A percentile compares a stretch with the other conserved stretches of the same genome.
phyloP scores from a whole-genome alignment of 1,139 yeast species.

The Groenewaldozyma sp. region DNA sequence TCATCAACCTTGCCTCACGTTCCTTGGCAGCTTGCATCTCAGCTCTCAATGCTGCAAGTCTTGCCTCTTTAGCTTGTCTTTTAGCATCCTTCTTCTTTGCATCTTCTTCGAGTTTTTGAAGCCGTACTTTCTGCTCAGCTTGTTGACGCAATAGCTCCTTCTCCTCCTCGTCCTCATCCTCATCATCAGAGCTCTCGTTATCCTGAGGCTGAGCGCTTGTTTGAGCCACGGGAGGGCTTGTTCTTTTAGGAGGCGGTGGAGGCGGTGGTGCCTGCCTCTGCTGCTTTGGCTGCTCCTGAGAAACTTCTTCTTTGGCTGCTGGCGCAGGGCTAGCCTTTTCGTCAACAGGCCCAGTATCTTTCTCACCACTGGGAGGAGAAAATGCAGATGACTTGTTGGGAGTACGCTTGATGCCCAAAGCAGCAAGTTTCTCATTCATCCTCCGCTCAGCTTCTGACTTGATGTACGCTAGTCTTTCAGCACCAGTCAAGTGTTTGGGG shows the following conservation, averaged over 20 bases:
- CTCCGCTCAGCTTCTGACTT: constrained; percentile 87
- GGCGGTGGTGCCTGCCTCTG: constrained; percentile 11
- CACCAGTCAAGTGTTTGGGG: constrained; percentile 8
- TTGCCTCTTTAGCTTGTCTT: constrained; percentile 45
- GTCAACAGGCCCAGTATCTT: constrained; percentile 6
- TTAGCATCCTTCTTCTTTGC: constrained; percentile 16
- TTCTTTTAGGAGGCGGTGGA: constrained; percentile 5
- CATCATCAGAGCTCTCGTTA: constrained; percentile 32
- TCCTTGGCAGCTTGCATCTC: constrained; percentile 52
- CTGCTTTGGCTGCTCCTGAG: neutral
- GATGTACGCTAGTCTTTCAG: constrained; percentile 69
- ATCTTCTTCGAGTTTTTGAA: constrained; percentile 22
- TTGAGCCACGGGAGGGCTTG: constrained; percentile 6
- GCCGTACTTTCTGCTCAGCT: constrained; percentile 29
- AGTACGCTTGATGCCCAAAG: constrained; percentile 59
- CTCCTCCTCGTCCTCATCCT: constrained; percentile 40
- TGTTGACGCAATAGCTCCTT: constrained; percentile 40
- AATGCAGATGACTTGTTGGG: constrained; percentile 17
- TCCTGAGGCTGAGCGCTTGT: constrained; percentile 1
- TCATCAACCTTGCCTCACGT: constrained; percentile 30
- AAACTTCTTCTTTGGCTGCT: constrained; percentile 5
- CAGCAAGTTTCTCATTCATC: constrained; percentile 84
- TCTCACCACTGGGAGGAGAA: constrained; percentile 14
- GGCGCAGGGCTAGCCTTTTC: constrained; percentile 12
- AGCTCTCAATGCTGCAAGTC: constrained; percentile 48